These are phyloP conservation scores for Lactifluus piperatus DNA, from an alignment of 768 basidiomycete genomes.

Conservation along the genomic window DNA sequence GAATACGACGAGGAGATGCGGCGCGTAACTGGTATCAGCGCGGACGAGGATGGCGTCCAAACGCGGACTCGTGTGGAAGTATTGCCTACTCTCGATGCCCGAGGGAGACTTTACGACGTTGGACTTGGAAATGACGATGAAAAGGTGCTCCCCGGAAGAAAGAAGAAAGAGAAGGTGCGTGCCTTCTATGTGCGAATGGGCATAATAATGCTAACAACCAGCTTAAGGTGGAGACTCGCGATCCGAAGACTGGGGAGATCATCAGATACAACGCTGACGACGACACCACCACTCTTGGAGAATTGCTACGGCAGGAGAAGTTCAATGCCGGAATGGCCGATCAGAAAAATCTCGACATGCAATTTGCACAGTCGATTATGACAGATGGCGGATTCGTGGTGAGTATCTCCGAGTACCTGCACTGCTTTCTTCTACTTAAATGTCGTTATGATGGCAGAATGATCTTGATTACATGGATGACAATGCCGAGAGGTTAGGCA, in stretches of 20 bases:
- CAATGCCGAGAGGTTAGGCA: conserved; percentile 84
- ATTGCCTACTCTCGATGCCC: conserved; percentile 79
- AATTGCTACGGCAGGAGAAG: conserved; percentile 87
- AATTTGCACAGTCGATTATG: conserved; percentile 83
- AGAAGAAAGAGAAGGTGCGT: conserved; percentile 64
- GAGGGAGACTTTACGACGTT: conserved; percentile 84
- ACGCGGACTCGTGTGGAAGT: conserved; percentile 66
- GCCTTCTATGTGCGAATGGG: not conserved
- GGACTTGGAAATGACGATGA: conserved; percentile 67
- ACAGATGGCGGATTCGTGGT: conserved; percentile 85
- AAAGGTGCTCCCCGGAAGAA: conserved; percentile 47
- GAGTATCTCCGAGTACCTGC: conserved; percentile 16
- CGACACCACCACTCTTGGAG: conserved; percentile 75
- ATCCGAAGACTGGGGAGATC: conserved; percentile 84
- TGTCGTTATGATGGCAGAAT: conserved; percentile 37
- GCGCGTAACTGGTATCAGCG: conserved; percentile 28
- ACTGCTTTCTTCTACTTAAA: not conserved
- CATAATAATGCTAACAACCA: not conserved
- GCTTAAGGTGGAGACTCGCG: conserved; percentile 74
- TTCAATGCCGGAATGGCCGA: conserved; percentile 85
- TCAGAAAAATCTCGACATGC: conserved; percentile 85
- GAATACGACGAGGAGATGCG: conserved; percentile 73
- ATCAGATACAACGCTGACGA: conserved; percentile 88
- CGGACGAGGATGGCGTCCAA: conserved; percentile 29
- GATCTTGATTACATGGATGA: conserved; percentile 95